These are phyloP conservation scores for Neonothopanus nambi DNA, from an alignment of 1,284 basidiomycete species.

Conservation along the genomic window DNA sequence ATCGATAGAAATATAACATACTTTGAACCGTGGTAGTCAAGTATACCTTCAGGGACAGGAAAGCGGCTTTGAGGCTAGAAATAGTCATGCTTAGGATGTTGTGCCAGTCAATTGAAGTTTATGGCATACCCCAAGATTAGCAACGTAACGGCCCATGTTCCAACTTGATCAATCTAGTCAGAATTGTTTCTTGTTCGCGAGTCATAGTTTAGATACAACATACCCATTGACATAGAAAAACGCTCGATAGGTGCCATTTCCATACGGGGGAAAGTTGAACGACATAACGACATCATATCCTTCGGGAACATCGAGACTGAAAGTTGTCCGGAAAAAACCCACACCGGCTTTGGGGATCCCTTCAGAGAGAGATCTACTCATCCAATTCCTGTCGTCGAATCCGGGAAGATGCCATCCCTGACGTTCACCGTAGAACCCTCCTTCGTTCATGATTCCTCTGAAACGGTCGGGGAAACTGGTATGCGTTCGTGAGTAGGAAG, in stretches of 20 bases:
- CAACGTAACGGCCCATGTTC: slow-evolving; percentile 59
- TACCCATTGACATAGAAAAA: slow-evolving; percentile 57
- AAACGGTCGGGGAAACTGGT: slow-evolving; percentile 55
- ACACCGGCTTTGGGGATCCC: slow-evolving; percentile 51
- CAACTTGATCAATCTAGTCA: slow-evolving; percentile 27
- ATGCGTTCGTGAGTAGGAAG: neutral
- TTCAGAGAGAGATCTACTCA: slow-evolving; percentile 34
- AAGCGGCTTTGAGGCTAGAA: slow-evolving; percentile 55
- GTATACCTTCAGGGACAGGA: slow-evolving; percentile 48
- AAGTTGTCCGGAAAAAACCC: slow-evolving; percentile 62
- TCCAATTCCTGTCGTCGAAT: slow-evolving; percentile 53
- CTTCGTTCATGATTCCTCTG: slow-evolving; percentile 56
- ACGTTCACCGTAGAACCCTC: slow-evolving; percentile 61
- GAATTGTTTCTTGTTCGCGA: too few species aligned
- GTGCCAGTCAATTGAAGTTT: slow-evolving; percentile 5
- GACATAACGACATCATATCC: slow-evolving; percentile 49
- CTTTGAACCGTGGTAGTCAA: slow-evolving; percentile 55
- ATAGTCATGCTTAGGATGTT: slow-evolving; percentile 7
- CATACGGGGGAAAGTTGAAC: slow-evolving; percentile 48
- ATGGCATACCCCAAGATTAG: slow-evolving; percentile 47
- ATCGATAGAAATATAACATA: slow-evolving; percentile 31
- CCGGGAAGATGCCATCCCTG: slow-evolving; percentile 65
- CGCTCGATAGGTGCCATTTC: slow-evolving; percentile 48
- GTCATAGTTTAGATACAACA: too few species aligned
- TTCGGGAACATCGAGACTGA: slow-evolving; percentile 45